A percentile compares a stretch with the other conserved stretches of the same genome.
Evolutionary conservation across 345 rosid species (phyloP).

Genomic region (Gynandropsis gynandra): DNA sequence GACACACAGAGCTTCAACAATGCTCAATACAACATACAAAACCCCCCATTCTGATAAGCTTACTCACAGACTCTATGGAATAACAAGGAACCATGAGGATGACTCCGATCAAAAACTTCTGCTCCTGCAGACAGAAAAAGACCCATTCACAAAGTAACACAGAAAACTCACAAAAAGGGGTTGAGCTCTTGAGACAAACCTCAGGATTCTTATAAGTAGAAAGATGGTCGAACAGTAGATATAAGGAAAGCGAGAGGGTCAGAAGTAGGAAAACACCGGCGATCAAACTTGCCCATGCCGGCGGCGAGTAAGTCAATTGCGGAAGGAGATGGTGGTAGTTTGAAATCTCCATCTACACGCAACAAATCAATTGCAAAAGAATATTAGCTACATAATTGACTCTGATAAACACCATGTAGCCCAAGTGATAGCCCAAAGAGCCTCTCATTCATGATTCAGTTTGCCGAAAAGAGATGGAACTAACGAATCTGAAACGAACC

Average conservation of each 20-base stretch:
- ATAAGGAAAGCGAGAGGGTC: conserved; percentile 63
- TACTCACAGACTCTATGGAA: conserved; percentile 79
- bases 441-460: no score
- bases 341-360: conserved; percentile 17
- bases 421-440: no score
- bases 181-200: conserved; percentile 32
- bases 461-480: no score
- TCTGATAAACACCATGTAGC: no score
- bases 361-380: neutral
- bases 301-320: conserved; percentile 39
- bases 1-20: neutral
- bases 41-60: neutral
- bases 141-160: neutral
- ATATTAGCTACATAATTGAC: neutral
- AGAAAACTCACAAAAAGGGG: neutral
- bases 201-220: conserved; percentile 96
- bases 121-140: conserved; percentile 54
- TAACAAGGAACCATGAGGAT: conserved; percentile 98
- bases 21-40: no score
- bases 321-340: conserved; percentile 23
- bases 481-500: no score
- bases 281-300: conserved; percentile 63
- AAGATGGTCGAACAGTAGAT: conserved; percentile 86
- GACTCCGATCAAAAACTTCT: conserved; percentile 93
- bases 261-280: conserved; percentile 54